Percentiles rank a stretch among this genome's conserved stretches.
Conservation (phyloP, 495 filamentous ascomycete genomes). For the Pseudoneurospora amorphoporcata region DNA sequence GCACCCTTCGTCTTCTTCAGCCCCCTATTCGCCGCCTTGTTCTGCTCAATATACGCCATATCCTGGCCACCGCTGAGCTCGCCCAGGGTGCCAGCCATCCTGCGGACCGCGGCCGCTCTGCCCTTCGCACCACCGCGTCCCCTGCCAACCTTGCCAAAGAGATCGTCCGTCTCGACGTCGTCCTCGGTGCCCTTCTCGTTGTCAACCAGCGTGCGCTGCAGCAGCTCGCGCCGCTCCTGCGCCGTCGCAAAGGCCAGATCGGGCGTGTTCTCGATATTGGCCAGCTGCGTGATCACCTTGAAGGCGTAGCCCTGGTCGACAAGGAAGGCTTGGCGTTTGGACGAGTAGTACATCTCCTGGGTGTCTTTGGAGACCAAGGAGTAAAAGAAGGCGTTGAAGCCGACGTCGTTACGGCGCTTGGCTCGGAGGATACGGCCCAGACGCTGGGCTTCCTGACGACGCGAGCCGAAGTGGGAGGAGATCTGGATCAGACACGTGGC, state of each 20-base stretch:
- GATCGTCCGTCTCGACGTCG: constrained; percentile 70
- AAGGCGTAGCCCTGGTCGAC: constrained; percentile 99
- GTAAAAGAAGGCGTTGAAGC: constrained; percentile 99
- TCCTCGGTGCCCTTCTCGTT: constrained; percentile 71
- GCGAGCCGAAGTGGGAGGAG: constrained; percentile 94
- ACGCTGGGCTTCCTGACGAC: constrained; percentile 92
- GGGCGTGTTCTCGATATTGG: constrained; percentile 76
- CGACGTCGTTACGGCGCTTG: constrained; percentile 94
- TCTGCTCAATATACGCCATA: constrained; percentile 92
- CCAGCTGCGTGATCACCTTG: constrained; percentile 95
- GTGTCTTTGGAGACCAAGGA: constrained; percentile 95
- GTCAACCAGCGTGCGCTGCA: constrained; percentile 86
- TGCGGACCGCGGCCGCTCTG: constrained; percentile 36
- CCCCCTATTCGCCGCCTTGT: constrained; percentile 60
- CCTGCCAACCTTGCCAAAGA: constrained; percentile 51
- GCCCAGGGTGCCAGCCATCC: constrained; percentile 74
- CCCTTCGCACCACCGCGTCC: constrained; percentile 32
- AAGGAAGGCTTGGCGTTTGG: constrained; percentile 93
- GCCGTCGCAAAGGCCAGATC: constrained; percentile 73
- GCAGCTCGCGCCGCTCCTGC: constrained; percentile 74
- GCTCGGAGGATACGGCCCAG: constrained; percentile 91
- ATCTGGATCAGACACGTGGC: constrained; percentile 98
- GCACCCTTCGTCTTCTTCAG: constrained; percentile 57
- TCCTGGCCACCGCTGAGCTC: constrained; percentile 84
- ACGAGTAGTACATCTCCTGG: constrained; percentile 95